These are phyloP conservation scores for Pichia paraexigua DNA, from an alignment of 805 yeast genomes.

Conservation along the genomic window DNA sequence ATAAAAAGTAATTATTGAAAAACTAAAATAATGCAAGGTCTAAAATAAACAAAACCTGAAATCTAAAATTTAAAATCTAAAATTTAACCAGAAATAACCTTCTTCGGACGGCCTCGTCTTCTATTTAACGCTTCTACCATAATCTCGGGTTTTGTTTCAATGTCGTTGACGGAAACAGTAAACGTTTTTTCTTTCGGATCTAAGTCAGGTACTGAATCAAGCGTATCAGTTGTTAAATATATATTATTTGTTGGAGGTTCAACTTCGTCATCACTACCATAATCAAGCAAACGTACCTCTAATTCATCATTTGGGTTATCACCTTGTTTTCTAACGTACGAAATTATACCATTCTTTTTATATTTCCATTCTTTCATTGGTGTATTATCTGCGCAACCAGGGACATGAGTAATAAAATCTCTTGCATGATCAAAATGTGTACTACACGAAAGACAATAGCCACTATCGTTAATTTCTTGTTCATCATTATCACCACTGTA, in stretches of 20 bases:
- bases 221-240: not conserved
- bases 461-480: constrained; percentile 35
- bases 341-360: constrained; percentile 26
- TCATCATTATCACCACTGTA: constrained; percentile 3
- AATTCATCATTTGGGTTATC: constrained; percentile 3
- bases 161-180: constrained; percentile 4
- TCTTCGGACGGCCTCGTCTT: constrained; percentile 14
- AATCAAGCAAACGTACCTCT: not conserved
- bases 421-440: constrained; percentile 46
- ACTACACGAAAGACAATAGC: constrained; percentile 63
- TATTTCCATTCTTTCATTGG: constrained; percentile 29
- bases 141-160: constrained; percentile 5
- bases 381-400: constrained; percentile 44
- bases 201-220: not conserved
- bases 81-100: not conserved
- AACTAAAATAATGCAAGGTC: not conserved
- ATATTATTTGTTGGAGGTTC: not conserved
- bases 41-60: not conserved
- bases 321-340: constrained; percentile 22
- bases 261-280: not conserved
- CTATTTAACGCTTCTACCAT: constrained; percentile 11
- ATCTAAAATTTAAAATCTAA: not conserved
- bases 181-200: not conserved
- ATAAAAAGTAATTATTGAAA: too few relatives aligned
- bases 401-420: constrained; percentile 56